Evolutionary conservation across 2,329 filamentous ascomycete genomes (phyloP).

Genomic region (Sporothrix euskadiensis): DNA sequence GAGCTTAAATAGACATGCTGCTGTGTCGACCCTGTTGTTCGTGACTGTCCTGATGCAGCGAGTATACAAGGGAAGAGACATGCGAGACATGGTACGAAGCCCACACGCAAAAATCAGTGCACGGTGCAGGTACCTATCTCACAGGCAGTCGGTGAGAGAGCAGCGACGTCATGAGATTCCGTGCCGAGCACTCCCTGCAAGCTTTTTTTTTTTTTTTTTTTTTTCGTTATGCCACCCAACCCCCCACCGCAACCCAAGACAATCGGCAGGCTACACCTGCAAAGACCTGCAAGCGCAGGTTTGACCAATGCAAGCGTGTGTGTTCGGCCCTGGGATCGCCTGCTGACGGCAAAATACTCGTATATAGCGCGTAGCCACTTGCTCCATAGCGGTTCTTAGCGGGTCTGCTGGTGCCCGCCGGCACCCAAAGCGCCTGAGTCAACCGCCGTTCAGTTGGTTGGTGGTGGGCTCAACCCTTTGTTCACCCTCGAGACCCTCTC

Average conservation of each 20-base stretch:
- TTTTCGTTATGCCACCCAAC: not conserved
- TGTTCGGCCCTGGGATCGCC: constrained; percentile 1
- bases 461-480: not conserved
- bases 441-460: not conserved
- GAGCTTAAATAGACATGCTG: not conserved
- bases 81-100: not conserved
- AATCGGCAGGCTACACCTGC: not conserved
- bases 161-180: constrained; percentile 17
- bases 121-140: not conserved
- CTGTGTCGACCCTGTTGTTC: not conserved
- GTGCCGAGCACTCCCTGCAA: constrained; percentile 1
- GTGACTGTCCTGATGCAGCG: not conserved
- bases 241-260: constrained; percentile 1
- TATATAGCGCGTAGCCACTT: constrained; percentile 3
- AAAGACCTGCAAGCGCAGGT: not conserved
- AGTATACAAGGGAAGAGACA: not conserved
- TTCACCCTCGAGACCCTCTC: not conserved
- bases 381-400: not conserved
- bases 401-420: constrained; percentile 3
- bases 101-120: not conserved
- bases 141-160: not conserved
- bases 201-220: not conserved
- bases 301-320: not conserved
- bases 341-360: constrained; percentile 9
- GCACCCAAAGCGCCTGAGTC: constrained; percentile 3